Percentiles rank a stretch among this genome's conserved stretches.
Conservation (phyloP, 139 green algal species). For the Pleodorina starrii region DNA sequence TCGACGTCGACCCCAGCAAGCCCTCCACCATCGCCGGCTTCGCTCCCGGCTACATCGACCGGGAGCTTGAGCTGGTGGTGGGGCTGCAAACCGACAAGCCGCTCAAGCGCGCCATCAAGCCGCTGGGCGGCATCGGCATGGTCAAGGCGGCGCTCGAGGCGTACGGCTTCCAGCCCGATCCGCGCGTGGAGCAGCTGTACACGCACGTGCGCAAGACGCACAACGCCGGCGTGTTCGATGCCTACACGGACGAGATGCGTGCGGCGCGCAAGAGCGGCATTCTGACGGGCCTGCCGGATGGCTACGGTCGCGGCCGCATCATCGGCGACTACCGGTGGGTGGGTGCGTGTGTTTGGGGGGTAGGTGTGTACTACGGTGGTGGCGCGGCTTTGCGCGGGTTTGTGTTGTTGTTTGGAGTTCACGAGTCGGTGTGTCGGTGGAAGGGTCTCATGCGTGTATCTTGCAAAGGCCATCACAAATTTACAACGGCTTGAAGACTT, state of each 20-base stretch:
- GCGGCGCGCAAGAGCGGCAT: slow-evolving; percentile 75
- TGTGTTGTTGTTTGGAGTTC: too few species aligned
- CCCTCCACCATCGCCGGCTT: slow-evolving; percentile 79
- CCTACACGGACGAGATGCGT: slow-evolving; percentile 85
- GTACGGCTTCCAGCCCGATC: slow-evolving; percentile 63
- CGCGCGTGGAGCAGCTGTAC: slow-evolving; percentile 62
- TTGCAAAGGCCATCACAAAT: too few species aligned
- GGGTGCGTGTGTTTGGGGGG: too few species aligned
- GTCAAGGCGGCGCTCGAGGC: slow-evolving; percentile 78
- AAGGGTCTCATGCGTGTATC: too few species aligned
- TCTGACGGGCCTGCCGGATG: slow-evolving; percentile 84
- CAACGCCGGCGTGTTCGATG: slow-evolving; percentile 85
- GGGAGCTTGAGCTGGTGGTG: slow-evolving; percentile 70
- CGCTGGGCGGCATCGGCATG: slow-evolving; percentile 77
- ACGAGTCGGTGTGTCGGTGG: too few species aligned
- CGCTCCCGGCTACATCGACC: slow-evolving; percentile 78
- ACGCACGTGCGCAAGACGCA: slow-evolving; percentile 80
- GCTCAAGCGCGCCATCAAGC: slow-evolving; percentile 85
- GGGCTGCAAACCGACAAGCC: slow-evolving; percentile 81
- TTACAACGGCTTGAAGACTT: too few species aligned
- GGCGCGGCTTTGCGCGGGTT: too few species aligned
- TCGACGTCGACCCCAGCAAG: slow-evolving; percentile 72
- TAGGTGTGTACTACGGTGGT: too few species aligned
- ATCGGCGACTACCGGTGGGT: slow-evolving; percentile 83
- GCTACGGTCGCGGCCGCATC: slow-evolving; percentile 79